Percentiles rank a stretch among this genome's conserved stretches.
Conservation (phyloP, 2,329 filamentous ascomycete genomes). For the Coniella vitis region DNA sequence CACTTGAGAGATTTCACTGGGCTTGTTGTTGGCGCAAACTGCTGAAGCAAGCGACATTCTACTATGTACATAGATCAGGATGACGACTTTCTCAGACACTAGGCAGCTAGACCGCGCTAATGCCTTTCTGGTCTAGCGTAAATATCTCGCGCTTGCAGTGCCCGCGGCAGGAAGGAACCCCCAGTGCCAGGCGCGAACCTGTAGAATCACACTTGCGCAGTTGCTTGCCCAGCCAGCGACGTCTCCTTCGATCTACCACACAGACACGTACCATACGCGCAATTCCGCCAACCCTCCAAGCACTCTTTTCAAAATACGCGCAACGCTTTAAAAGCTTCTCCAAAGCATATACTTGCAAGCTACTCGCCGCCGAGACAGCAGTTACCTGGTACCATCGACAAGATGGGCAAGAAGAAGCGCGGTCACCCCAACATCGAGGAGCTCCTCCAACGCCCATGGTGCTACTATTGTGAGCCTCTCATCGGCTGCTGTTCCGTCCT, state of each 20-base stretch:
- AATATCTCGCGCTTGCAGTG: conserved; percentile 1
- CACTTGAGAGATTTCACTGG: no score
- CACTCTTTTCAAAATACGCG: neutral
- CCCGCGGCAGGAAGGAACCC: neutral
- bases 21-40: no score
- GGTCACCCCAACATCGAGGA: conserved; percentile 82
- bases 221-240: neutral
- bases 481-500: neutral
- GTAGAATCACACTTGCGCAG: no score
- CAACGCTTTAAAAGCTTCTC: neutral
- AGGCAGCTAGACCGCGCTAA: neutral
- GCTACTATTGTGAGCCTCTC: conserved; percentile 74
- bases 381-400: conserved; percentile 19
- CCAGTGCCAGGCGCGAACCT: neutral
- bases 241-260: conserved; percentile 2
- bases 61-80: no score
- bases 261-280: conserved; percentile 4
- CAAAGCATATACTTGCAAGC: neutral
- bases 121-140: neutral
- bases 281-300: neutral
- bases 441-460: conserved; percentile 82
- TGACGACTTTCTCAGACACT: neutral
- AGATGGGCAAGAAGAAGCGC: conserved; percentile 87
- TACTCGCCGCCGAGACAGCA: neutral
- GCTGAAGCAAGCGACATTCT: no score